Conservation (phyloP, 2,329 filamentous ascomycete species). For the Diaporthe humulicola region DNA sequence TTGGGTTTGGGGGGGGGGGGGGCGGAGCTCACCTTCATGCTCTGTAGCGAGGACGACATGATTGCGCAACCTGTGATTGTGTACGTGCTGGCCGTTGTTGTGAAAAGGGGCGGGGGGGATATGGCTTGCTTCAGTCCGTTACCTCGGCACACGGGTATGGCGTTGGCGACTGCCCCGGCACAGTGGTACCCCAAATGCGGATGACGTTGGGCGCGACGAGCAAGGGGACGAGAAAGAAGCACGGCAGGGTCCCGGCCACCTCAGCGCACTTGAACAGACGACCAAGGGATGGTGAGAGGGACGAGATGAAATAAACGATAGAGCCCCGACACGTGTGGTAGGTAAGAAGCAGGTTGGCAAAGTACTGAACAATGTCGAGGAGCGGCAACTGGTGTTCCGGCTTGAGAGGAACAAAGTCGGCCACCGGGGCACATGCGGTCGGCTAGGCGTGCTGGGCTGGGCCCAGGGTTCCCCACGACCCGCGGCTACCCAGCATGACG, state of each 20-base stretch:
- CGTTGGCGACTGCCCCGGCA: conserved; percentile 8
- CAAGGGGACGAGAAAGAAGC: background rate
- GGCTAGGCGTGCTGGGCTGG: background rate
- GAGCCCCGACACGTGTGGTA: background rate
- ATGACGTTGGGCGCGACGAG: background rate
- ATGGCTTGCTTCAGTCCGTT: conserved; percentile 3
- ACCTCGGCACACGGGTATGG: conserved; percentile 34
- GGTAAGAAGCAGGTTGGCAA: conserved; percentile 1
- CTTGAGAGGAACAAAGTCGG: conserved; percentile 8
- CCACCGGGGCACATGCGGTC: conserved; percentile 15
- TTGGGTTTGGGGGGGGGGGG: too few relatives aligned
- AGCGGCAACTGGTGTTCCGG: conserved; percentile 9
- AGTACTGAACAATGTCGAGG: background rate
- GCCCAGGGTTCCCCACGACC: conserved; percentile 17
- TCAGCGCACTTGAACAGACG: background rate
- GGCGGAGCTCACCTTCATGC: conserved; percentile 33
- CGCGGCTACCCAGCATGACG: conserved; percentile 25
- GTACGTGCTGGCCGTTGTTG: background rate
- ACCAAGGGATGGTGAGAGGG: background rate
- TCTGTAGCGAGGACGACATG: conserved; percentile 37
- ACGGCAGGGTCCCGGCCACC: background rate
- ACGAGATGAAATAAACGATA: background rate
- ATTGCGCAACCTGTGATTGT: background rate
- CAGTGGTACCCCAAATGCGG: conserved; percentile 13
- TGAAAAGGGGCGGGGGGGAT: background rate